Evolutionary conservation across 805 yeast species (phyloP).

Genomic region (Candida arabinofermentans): DNA sequence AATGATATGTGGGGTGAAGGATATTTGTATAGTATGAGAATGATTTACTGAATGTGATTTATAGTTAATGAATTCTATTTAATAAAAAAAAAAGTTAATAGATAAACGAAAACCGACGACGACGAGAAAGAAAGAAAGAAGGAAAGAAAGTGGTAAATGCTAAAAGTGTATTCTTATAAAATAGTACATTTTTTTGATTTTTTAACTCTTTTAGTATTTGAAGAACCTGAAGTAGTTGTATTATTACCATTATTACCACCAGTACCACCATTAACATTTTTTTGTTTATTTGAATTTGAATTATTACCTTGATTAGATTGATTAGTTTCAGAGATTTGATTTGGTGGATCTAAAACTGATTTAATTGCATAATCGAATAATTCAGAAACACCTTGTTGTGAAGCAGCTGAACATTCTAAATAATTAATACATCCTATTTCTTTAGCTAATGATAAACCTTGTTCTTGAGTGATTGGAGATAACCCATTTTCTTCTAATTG

Average conservation of each 20-base stretch:
- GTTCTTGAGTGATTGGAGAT: constrained; percentile 56
- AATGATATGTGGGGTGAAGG: too few relatives aligned
- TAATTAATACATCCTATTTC: constrained; percentile 71
- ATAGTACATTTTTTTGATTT: constrained; percentile 48
- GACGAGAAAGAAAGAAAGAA: not conserved
- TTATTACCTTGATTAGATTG: not conserved
- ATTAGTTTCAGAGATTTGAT: too few relatives aligned
- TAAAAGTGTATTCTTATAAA: constrained; percentile 29
- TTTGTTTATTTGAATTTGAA: too few relatives aligned
- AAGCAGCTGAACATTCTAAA: constrained; percentile 86
- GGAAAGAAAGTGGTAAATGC: too few relatives aligned
- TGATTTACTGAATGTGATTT: too few relatives aligned
- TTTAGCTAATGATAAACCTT: constrained; percentile 64
- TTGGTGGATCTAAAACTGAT: constrained; percentile 56
- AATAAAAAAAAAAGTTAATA: not conserved
- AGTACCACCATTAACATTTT: constrained; percentile 6
- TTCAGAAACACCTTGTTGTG: constrained; percentile 81
- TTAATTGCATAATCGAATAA: constrained; percentile 81
- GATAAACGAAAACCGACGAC: too few relatives aligned
- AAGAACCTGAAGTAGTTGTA: not conserved
- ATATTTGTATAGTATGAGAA: too few relatives aligned
- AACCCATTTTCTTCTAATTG: constrained; percentile 59
- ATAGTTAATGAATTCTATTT: not conserved
- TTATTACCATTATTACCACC: constrained; percentile 1
- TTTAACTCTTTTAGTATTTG: constrained; percentile 25